phyloP scores from a whole-genome alignment of 139 green algal genomes.

The Tetraselmis chui region DNA sequence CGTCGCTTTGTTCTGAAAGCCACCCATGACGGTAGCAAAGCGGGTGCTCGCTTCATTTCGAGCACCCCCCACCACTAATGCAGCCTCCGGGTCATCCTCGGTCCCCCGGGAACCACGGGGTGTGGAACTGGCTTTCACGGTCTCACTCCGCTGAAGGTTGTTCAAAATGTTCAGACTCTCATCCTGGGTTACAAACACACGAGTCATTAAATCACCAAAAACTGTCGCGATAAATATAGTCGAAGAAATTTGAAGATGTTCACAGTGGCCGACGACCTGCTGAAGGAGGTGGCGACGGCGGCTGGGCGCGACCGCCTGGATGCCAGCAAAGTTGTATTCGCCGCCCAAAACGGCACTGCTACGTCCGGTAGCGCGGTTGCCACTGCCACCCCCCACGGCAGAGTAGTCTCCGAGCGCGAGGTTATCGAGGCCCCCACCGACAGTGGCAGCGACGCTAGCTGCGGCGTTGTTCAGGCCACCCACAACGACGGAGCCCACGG shows the following conservation, averaged over 20 bases:
- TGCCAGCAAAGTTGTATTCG: not conserved
- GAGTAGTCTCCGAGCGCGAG: not conserved
- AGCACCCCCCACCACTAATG: not conserved
- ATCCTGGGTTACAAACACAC: too few relatives aligned
- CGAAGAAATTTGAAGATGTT: too few relatives aligned
- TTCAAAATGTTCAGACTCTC: too few relatives aligned
- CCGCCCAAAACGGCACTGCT: not conserved
- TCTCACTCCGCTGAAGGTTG: too few relatives aligned
- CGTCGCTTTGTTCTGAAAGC: not conserved
- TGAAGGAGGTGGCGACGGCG: not conserved
- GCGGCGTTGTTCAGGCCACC: not conserved
- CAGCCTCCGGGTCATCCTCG: not conserved
- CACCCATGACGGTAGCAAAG: not conserved
- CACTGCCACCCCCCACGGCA: not conserved
- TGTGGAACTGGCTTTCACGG: not conserved
- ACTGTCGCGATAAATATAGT: too few relatives aligned
- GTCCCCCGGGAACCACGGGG: not conserved
- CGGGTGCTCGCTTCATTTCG: not conserved
- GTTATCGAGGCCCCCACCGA: not conserved
- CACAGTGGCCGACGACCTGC: not conserved
- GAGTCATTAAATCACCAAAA: too few relatives aligned
- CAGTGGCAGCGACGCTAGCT: not conserved
- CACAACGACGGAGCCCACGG: not conserved
- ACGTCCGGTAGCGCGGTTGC: not conserved
- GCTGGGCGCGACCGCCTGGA: not conserved